phyloP scores from a whole-genome alignment of 108 stramenopile species.

The Skeletonema marinoi region DNA sequence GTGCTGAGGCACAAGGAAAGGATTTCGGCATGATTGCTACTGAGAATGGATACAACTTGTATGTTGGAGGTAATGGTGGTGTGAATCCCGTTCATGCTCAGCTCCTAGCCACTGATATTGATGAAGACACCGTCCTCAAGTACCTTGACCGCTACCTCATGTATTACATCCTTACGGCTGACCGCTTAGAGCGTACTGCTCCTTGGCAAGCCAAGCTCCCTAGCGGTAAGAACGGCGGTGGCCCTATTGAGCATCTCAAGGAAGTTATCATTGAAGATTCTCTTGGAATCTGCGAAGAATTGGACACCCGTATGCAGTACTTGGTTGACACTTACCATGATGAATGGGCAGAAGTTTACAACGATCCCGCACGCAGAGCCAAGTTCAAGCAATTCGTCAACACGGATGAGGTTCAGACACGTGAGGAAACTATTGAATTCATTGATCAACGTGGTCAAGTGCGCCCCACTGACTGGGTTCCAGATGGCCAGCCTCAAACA shows the following conservation, averaged over 20 bases:
- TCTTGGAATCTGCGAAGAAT: conserved; percentile 88
- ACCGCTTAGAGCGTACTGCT: conserved; percentile 88
- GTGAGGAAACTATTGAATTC: conserved; percentile 89
- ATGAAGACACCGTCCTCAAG: conserved; percentile 86
- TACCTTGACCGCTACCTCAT: conserved; percentile 93
- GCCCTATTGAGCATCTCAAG: conserved; percentile 88
- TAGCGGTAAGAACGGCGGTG: conserved; percentile 80
- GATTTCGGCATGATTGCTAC: conserved; percentile 95
- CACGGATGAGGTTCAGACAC: conserved; percentile 76
- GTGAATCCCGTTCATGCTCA: conserved; percentile 89
- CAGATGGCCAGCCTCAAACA: conserved; percentile 83
- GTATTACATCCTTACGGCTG: conserved; percentile 95
- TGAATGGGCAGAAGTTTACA: conserved; percentile 93
- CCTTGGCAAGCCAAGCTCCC: conserved; percentile 88
- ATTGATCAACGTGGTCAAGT: conserved; percentile 84
- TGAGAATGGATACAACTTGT: conserved; percentile 93
- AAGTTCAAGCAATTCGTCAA: conserved; percentile 92
- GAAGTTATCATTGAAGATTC: conserved; percentile 94
- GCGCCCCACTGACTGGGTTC: conserved; percentile 90
- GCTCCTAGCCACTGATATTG: conserved; percentile 87
- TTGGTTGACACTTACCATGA: conserved; percentile 94
- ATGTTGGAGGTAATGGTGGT: conserved; percentile 92
- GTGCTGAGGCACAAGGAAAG: conserved; percentile 92
- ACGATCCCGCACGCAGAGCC: conserved; percentile 71
- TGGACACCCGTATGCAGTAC: conserved; percentile 87